Evolutionary conservation across 225 moss, liverwort and hornwort genomes (phyloP).

Genomic region (Polytrichum formosum): DNA sequence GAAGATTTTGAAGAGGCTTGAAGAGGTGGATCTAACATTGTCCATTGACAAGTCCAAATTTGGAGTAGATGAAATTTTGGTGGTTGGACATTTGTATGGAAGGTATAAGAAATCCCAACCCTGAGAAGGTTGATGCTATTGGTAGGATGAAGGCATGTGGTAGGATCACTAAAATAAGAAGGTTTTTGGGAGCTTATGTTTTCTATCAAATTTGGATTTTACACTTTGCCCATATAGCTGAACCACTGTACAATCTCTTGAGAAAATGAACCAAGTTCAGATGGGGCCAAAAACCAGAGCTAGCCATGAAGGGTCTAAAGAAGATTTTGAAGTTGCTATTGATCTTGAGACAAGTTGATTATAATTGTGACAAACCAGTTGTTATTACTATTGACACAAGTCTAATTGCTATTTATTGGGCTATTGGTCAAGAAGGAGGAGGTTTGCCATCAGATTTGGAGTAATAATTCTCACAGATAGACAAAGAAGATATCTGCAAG

Average conservation of each 20-base stretch:
- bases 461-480: no score
- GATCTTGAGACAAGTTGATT: no score
- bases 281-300: background rate
- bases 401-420: no score
- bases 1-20: no score
- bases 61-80: no score
- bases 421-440: no score
- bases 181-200: slow-evolving; percentile 12
- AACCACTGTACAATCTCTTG: background rate
- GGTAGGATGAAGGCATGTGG: slow-evolving; percentile 5
- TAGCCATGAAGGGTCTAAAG: slow-evolving; percentile 1
- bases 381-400: no score
- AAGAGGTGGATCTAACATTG: background rate
- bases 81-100: slow-evolving; percentile 4
- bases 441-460: no score
- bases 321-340: slow-evolving; percentile 3
- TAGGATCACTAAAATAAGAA: slow-evolving; percentile 4
- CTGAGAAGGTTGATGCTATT: slow-evolving; percentile 9
- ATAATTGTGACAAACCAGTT: no score
- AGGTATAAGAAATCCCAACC: slow-evolving; percentile 1
- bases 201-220: slow-evolving; percentile 9
- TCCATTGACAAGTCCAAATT: background rate
- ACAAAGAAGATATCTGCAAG: no score
- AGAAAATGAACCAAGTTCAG: slow-evolving; percentile 6
- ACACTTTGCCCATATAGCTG: slow-evolving; percentile 1